Conservation (phyloP, 495 filamentous ascomycete species). For the Aspergillus baeticus region DNA sequence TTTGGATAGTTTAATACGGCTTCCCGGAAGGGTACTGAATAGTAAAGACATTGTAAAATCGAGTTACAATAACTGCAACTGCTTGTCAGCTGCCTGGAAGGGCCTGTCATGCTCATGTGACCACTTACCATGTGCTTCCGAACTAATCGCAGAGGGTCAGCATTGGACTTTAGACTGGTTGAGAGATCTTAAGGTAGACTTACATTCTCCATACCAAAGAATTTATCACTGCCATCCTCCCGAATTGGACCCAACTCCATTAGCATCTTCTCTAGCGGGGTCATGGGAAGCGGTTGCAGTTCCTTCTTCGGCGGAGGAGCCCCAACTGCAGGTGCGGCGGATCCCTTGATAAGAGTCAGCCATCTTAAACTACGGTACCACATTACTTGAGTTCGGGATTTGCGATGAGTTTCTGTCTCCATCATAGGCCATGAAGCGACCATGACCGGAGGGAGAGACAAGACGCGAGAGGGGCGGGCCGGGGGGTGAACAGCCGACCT, state of each 20-base stretch:
- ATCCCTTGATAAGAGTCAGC: constrained; percentile 30
- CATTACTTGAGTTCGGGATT: neutral
- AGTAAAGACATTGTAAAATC: constrained; percentile 94
- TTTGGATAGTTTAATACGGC: constrained; percentile 89
- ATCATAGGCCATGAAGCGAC: neutral
- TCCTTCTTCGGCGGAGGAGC: constrained; percentile 66
- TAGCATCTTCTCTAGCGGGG: constrained; percentile 80
- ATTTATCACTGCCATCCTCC: constrained; percentile 93
- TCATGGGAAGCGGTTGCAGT: constrained; percentile 62
- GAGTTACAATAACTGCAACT: constrained; percentile 89
- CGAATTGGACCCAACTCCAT: constrained; percentile 75
- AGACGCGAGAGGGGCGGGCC: neutral
- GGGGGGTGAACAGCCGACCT: neutral
- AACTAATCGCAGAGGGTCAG: constrained; percentile 54
- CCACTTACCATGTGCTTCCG: constrained; percentile 89
- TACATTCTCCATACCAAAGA: constrained; percentile 98
- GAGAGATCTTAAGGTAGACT: constrained; percentile 30
- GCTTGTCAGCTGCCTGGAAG: constrained; percentile 1
- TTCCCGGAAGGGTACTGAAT: constrained; percentile 92
- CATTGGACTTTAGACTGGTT: constrained; percentile 21
- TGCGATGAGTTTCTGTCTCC: neutral
- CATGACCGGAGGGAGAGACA: neutral
- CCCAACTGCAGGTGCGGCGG: constrained; percentile 42
- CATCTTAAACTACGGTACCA: neutral
- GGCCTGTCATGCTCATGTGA: neutral